A percentile compares a stretch with the other conserved stretches of the same genome.
Evolutionary conservation across 139 green algal genomes (phyloP).

Genomic region (Coelastrella sp.): DNA sequence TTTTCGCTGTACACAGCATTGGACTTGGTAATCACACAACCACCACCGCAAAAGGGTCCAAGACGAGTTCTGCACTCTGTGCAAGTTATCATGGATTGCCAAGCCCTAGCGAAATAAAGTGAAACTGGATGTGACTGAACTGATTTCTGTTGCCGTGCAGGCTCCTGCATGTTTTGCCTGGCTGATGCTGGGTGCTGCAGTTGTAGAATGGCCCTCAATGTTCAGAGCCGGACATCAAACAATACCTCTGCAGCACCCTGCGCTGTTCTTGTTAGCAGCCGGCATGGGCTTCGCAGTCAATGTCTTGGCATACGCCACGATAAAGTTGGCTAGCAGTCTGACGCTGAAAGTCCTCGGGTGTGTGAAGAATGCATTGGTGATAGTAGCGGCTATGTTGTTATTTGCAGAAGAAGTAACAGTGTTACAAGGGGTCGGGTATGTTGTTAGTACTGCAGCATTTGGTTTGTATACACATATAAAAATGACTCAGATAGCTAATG

Average conservation of each 20-base stretch:
- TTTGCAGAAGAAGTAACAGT: slow-evolving; percentile 75
- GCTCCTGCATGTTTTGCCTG: slow-evolving; percentile 87
- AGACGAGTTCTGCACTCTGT: no score
- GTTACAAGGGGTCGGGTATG: slow-evolving; percentile 73
- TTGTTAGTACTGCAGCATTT: slow-evolving; percentile 75
- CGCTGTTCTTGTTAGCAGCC: slow-evolving; percentile 74
- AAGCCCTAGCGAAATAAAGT: not conserved
- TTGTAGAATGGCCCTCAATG: slow-evolving; percentile 73
- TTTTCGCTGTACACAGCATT: no score
- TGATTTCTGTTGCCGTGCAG: slow-evolving; percentile 5
- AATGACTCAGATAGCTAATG: slow-evolving; percentile 66
- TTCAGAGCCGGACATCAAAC: slow-evolving; percentile 47
- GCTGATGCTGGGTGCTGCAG: slow-evolving; percentile 70
- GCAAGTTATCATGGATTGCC: no score
- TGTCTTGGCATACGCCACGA: slow-evolving; percentile 86
- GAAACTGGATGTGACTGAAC: not conserved
- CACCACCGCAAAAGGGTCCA: no score
- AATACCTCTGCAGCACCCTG: slow-evolving; percentile 44
- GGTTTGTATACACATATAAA: slow-evolving; percentile 84
- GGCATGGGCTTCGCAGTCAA: slow-evolving; percentile 92
- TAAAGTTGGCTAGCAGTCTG: slow-evolving; percentile 74
- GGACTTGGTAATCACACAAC: no score
- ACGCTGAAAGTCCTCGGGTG: slow-evolving; percentile 62
- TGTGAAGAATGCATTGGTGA: slow-evolving; percentile 90
- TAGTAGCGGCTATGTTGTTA: slow-evolving; percentile 65